Evolutionary conservation across 306 rosid species (phyloP).

Genomic region (Senna tora): DNA sequence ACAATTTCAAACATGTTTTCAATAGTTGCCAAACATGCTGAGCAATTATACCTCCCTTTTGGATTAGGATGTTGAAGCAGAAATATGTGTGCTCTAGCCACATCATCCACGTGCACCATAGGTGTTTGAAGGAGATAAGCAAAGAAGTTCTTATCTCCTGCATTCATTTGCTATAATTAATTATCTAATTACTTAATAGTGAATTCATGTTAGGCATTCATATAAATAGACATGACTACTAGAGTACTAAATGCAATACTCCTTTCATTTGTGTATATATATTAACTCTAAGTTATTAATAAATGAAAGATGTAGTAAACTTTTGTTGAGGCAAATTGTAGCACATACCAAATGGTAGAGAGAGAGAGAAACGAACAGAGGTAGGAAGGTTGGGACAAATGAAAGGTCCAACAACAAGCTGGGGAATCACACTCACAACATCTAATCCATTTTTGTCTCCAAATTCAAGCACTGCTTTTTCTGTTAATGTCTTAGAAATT

Average conservation of each 20-base stretch:
- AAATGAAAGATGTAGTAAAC: no score
- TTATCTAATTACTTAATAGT: no score
- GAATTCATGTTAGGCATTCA: no score
- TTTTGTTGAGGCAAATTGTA: no score
- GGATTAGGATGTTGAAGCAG: constrained; percentile 58
- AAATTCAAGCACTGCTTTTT: constrained; percentile 49
- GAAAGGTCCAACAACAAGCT: constrained; percentile 53
- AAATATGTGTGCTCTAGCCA: constrained; percentile 61
- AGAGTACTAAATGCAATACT: no score
- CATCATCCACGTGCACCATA: constrained; percentile 67
- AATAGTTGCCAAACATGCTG: constrained; percentile 40
- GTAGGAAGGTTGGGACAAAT: constrained; percentile 46
- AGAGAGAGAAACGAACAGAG: constrained; percentile 30
- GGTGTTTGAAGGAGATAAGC: constrained; percentile 4
- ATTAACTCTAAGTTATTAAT: no score
- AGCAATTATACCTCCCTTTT: constrained; percentile 67
- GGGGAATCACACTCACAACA: constrained; percentile 48
- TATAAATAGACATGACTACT: no score
- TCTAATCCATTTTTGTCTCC: constrained; percentile 48
- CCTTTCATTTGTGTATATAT: no score
- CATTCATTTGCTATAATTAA: no score
- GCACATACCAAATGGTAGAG: constrained; percentile 38
- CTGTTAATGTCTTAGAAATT: constrained; percentile 53
- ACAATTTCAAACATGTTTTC: constrained; percentile 43
- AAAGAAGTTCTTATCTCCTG: constrained; percentile 29